These are phyloP conservation scores for Nepenthes gracilis DNA, from an alignment of 148 eudicot genomes.

Conservation along the genomic window DNA sequence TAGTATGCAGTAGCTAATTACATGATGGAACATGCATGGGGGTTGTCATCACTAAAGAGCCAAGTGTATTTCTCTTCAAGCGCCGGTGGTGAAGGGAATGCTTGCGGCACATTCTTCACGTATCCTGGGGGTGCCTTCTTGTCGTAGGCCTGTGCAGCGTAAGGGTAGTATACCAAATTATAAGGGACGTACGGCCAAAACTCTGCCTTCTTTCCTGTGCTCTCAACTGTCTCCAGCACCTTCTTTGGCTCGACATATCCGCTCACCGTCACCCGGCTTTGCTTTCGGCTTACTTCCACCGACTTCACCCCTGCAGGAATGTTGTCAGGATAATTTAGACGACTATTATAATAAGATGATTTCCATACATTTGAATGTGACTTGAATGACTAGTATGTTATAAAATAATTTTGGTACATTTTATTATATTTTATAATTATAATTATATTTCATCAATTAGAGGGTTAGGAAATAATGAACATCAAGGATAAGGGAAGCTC, in stretches of 20 bases:
- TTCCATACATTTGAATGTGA: neutral
- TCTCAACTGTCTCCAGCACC: conserved; percentile 33
- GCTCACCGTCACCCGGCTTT: conserved; percentile 34
- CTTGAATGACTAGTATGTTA: no score
- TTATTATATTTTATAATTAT: no score
- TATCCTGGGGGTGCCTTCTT: conserved; percentile 46
- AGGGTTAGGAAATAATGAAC: no score
- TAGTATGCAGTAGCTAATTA: conserved; percentile 3
- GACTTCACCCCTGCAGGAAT: conserved; percentile 25
- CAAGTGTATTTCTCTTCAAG: conserved; percentile 19
- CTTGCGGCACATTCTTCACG: conserved; percentile 30
- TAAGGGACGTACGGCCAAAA: conserved; percentile 23
- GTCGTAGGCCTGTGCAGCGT: conserved; percentile 37
- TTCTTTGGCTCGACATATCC: conserved; percentile 43
- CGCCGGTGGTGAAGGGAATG: conserved; percentile 19
- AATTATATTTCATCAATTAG: no score
- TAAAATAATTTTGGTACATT: no score
- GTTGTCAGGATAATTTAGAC: neutral
- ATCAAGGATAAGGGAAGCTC: no score
- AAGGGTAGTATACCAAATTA: conserved; percentile 34
- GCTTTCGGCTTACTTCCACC: conserved; percentile 38
- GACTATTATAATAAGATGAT: neutral
- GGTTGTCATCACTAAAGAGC: conserved; percentile 50
- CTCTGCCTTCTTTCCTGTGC: conserved; percentile 31
- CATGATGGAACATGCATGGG: conserved; percentile 49